phyloP scores from a whole-genome alignment of 768 basidiomycete genomes.

The Suillus subalutaceus region DNA sequence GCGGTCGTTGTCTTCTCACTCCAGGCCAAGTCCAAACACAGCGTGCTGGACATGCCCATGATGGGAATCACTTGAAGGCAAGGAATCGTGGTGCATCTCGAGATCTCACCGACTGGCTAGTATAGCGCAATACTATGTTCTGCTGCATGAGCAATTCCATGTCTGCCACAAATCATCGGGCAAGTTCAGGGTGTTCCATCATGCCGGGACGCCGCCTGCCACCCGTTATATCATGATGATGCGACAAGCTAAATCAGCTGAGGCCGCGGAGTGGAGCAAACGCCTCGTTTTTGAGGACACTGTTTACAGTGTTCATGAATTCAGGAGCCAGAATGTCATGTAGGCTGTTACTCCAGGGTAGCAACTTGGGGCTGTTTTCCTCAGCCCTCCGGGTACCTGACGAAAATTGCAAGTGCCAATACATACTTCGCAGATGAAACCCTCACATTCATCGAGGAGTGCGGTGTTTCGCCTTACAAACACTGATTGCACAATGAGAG shows the following conservation, averaged over 20 bases:
- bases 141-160: neutral
- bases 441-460: constrained; percentile 65
- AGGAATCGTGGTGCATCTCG: neutral
- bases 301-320: constrained; percentile 62
- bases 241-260: constrained; percentile 15
- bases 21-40: neutral
- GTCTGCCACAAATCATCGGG: neutral
- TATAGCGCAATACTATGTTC: neutral
- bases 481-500: neutral
- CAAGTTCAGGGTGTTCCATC: neutral
- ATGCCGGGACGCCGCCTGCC: neutral
- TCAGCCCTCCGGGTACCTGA: constrained; percentile 87
- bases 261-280: constrained; percentile 42
- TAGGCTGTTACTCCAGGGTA: constrained; percentile 32
- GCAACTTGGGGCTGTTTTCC: constrained; percentile 1
- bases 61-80: neutral
- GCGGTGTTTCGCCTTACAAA: constrained; percentile 78
- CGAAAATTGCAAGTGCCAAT: constrained; percentile 51
- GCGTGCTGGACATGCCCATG: neutral
- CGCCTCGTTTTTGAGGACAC: constrained; percentile 86
- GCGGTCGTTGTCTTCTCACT: neutral
- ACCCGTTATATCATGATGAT: neutral
- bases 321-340: constrained; percentile 80
- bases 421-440: constrained; percentile 59
- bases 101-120: neutral